Conservation (phyloP, 768 basidiomycete species). For the Suillus spraguei region DNA sequence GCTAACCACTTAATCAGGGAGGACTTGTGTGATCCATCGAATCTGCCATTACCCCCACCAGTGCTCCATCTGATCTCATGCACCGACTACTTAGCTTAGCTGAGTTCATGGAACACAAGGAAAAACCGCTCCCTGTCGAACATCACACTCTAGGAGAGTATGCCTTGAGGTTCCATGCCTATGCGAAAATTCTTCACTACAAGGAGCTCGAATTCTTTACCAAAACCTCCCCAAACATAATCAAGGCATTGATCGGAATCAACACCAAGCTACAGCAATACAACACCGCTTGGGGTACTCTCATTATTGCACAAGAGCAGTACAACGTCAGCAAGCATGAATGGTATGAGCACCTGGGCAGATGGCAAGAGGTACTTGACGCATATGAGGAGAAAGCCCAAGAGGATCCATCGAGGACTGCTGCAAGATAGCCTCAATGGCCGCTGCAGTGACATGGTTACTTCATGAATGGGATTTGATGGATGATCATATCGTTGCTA, state of each 20-base stretch:
- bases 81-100: slow-evolving; percentile 91
- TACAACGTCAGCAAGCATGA: slow-evolving; percentile 93
- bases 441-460: slow-evolving; percentile 97
- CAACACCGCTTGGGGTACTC: slow-evolving; percentile 97
- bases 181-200: slow-evolving; percentile 97
- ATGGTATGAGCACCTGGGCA: slow-evolving; percentile 96
- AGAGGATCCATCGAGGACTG: slow-evolving; percentile 83
- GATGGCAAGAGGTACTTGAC: slow-evolving; percentile 92
- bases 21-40: slow-evolving; percentile 92
- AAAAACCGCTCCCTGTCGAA: slow-evolving; percentile 91
- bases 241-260: slow-evolving; percentile 94
- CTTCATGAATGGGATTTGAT: slow-evolving; percentile 97
- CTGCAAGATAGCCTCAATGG: slow-evolving; percentile 92
- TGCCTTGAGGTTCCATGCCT: slow-evolving; percentile 90
- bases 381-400: slow-evolving; percentile 82
- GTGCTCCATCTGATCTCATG: slow-evolving; percentile 84
- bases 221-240: slow-evolving; percentile 86
- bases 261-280: slow-evolving; percentile 97
- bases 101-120: slow-evolving; percentile 99
- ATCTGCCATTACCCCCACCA: slow-evolving; percentile 74
- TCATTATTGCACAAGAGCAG: slow-evolving; percentile 86
- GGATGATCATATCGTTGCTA: slow-evolving; percentile 94
- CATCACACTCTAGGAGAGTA: slow-evolving; percentile 92
- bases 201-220: slow-evolving; percentile 97
- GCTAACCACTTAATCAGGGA: slow-evolving; percentile 56